phyloP scores from a whole-genome alignment of 306 rosid species.

The Prunus salicina region DNA sequence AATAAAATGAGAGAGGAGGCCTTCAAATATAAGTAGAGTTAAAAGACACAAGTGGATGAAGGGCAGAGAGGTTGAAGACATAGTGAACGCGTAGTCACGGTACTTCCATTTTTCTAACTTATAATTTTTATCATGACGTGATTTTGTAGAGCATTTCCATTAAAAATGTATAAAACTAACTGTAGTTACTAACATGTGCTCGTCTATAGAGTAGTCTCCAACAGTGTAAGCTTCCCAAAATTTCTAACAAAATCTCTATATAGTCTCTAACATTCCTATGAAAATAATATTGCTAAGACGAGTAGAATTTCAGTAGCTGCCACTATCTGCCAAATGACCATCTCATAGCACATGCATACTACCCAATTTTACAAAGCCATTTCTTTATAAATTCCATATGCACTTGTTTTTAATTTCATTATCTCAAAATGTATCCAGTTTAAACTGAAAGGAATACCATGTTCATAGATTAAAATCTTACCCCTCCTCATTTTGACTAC shows the following conservation, averaged over 20 bases:
- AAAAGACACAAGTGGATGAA: background rate
- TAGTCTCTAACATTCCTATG: background rate
- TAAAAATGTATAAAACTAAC: background rate
- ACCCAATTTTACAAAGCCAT: background rate
- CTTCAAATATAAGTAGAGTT: background rate
- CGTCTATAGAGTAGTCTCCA: background rate
- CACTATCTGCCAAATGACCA: background rate
- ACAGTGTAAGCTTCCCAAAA: background rate
- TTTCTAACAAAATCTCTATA: background rate
- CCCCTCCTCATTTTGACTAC: conserved; percentile 99
- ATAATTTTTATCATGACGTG: background rate
- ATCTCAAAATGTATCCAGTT: conserved; percentile 6
- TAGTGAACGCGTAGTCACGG: background rate
- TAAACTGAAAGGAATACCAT: conserved; percentile 16
- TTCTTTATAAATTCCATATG: background rate
- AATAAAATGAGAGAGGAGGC: background rate
- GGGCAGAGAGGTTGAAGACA: background rate
- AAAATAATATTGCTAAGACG: background rate
- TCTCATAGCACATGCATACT: background rate
- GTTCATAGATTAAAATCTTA: conserved; percentile 36
- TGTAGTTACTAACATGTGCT: background rate
- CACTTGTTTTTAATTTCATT: conserved; percentile 10
- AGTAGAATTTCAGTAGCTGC: background rate
- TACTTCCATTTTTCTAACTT: background rate
- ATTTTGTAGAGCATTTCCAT: background rate